These are phyloP conservation scores for Nannizziopsis barbatae DNA, from an alignment of 2,329 filamentous ascomycete genomes.

Conservation along the genomic window DNA sequence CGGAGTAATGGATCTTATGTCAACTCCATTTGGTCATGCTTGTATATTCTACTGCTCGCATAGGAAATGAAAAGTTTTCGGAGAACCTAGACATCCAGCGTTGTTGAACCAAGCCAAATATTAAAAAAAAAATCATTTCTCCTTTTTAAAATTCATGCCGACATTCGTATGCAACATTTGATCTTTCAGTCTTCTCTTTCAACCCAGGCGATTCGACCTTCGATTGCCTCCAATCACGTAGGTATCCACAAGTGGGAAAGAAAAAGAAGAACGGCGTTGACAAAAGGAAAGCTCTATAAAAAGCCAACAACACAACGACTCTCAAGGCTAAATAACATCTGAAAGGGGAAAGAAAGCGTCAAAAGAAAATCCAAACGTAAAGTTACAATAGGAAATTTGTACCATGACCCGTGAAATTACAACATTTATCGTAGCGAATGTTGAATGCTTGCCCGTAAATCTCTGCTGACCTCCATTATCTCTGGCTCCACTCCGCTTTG, in stretches of 20 bases:
- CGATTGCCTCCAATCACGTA: not conserved
- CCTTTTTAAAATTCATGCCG: not conserved
- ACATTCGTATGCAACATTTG: not conserved
- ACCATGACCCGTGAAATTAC: not conserved
- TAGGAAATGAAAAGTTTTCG: too few species aligned
- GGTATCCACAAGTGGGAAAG: not conserved
- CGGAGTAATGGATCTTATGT: too few species aligned
- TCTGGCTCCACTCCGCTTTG: conserved; percentile 33
- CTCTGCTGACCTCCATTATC: conserved; percentile 31
- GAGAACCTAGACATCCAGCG: too few species aligned
- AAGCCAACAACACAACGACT: not conserved
- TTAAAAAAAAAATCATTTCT: not conserved
- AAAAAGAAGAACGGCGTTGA: not conserved
- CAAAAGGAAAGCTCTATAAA: not conserved
- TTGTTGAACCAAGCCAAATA: too few species aligned
- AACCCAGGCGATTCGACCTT: not conserved
- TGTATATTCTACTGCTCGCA: too few species aligned
- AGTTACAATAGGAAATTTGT: not conserved
- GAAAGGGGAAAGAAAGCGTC: not conserved
- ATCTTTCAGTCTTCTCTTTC: not conserved
- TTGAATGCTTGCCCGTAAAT: conserved; percentile 32
- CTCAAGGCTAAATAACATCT: not conserved
- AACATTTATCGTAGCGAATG: conserved; percentile 12
- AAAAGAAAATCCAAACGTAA: not conserved
- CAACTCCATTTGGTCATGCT: too few species aligned